Evolutionary conservation across 2,329 filamentous ascomycete species (phyloP), one percentile per base, ranked within the genome.

Genomic region (Trichoderma sp.): DNA sequence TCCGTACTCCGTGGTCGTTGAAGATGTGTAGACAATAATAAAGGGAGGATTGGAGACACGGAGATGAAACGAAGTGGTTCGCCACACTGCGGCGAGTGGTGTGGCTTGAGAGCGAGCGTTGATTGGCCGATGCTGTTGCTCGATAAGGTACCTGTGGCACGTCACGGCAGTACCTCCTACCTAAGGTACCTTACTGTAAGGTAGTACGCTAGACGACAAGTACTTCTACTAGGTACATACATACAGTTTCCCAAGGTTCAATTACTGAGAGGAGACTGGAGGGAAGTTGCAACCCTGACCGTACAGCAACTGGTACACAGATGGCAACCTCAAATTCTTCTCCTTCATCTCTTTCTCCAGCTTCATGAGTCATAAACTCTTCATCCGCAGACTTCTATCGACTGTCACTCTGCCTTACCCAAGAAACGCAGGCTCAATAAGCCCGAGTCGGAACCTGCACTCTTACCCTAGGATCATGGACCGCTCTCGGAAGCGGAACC

Each of bases 401-500:
- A 45, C 26, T 17, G 12, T 44, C 41, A 24, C 39, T 14, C 14
- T n/a, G 7, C 43, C 21, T 41, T 12, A n/a, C 7, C 34, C 7
- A 54, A 43, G 17, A 52, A 43, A 9, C 26, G 41, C 19, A 52
- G 14, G 26, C 30, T 3, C 5, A 21, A 19, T 14, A 39, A 17
- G 7, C 24, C 26, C n/a, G n/a, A 52, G 4, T 43, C 30, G 21
- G 44, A 9, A 51, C 41, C 34, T 15, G 24, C 39, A 60, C 17
- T 6, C 64, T 45, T 55, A 21, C 44, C 45, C 58, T 54, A 43
- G 26, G 26, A 39, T 50, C 61, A 78, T 78, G 77, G 71, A 75
- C 19, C 67, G 62, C 1, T 65, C 71, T n/a, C 56, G 56, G 21
- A 79, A 79, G 66, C 74, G 78, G 14, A 71, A 70, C 43, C 69